Evolutionary conservation across 345 rosid species (phyloP).

Genomic region (Brassica nigra): DNA sequence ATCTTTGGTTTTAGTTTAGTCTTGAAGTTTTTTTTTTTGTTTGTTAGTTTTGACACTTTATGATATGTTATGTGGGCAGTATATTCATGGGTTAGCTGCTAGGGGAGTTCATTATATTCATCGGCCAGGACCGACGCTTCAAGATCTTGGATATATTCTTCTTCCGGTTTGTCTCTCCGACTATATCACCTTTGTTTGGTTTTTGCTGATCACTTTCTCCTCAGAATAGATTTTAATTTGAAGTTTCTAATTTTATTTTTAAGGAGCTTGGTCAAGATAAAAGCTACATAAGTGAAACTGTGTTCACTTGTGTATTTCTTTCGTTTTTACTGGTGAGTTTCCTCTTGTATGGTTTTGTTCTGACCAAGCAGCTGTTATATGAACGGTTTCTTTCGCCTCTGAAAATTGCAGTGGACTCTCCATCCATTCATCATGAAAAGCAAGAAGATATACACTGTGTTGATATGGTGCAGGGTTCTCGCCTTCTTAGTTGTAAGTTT

Average conservation of each 20-base stretch:
- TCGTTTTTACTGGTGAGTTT: slow-evolving; percentile 78
- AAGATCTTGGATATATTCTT: slow-evolving; percentile 79
- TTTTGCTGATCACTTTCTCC: not conserved
- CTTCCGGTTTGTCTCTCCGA: slow-evolving; percentile 66
- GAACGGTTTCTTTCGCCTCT: not conserved
- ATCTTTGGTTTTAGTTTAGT: not conserved
- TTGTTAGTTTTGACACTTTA: not conserved
- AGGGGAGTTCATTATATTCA: slow-evolving; percentile 95
- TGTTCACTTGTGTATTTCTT: slow-evolving; percentile 65
- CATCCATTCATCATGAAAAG: slow-evolving; percentile 91
- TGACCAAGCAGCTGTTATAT: not conserved
- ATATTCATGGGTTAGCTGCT: slow-evolving; percentile 86
- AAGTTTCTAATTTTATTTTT: not conserved
- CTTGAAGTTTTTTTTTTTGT: not conserved
- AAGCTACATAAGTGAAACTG: slow-evolving; percentile 83
- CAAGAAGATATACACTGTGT: slow-evolving; percentile 92
- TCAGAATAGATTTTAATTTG: not conserved
- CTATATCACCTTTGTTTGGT: not conserved
- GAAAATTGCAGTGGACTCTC: slow-evolving; percentile 82
- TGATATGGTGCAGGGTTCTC: slow-evolving; percentile 95
- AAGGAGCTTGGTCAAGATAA: slow-evolving; percentile 95
- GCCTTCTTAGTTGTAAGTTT: slow-evolving; percentile 90
- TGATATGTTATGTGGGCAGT: slow-evolving; percentile 49
- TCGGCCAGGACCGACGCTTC: slow-evolving; percentile 82
- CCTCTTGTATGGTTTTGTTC: slow-evolving; percentile 8